Base-by-base conservation (phyloP, 768 basidiomycete species). In the Pulveroboletus sp. region DNA sequence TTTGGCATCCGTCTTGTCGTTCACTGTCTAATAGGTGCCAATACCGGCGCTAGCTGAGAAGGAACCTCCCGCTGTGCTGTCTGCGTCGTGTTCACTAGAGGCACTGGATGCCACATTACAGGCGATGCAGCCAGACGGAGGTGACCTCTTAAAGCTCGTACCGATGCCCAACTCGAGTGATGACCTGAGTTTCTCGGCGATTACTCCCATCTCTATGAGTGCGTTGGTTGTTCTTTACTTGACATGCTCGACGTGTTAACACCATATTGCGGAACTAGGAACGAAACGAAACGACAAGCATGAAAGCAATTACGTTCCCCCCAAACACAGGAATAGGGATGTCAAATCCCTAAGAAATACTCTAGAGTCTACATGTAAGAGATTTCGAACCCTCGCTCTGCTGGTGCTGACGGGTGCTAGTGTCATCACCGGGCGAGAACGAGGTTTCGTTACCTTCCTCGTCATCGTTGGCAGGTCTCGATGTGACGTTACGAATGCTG, bases 101-200 rank as follows among this genome's bases (percentile, higher is more conserved):
- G n/a, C 44, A 15, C 48, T 63, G 18, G 59, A 63, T 35, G 48
- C 38, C 6, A 46, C 54, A 5, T 38, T 60, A 17, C 39, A 50
- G 41, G 40, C 26, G 26, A 56, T 46, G 48, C 17, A 31, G 12
- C n/a, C 24, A 3, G 39, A 49, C 7, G 39, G 18, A 2, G 44
- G 56, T 24, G 36, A 44, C 39, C 47, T 49, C 27, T 42, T 63
- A 31, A 43, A 15, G 41, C 43, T 18, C 8, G 15, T 38, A 9
- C 31, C 45, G 6, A 15, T 24, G 24, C 36, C 42, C 39, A 9
- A 39, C 28, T 32, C 9, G 10, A 37, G 30, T 14, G 47, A 43
- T 36, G 53, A 50, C 28, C 39, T 15, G 27, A 58, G 57, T 42
- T 48, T 54, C 32, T 54, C 46, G 5, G n/a, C 8, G 9, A 30